These are phyloP conservation scores for Pleurotus tuoliensis DNA, from an alignment of 768 basidiomycete genomes.

Conservation along the genomic window DNA sequence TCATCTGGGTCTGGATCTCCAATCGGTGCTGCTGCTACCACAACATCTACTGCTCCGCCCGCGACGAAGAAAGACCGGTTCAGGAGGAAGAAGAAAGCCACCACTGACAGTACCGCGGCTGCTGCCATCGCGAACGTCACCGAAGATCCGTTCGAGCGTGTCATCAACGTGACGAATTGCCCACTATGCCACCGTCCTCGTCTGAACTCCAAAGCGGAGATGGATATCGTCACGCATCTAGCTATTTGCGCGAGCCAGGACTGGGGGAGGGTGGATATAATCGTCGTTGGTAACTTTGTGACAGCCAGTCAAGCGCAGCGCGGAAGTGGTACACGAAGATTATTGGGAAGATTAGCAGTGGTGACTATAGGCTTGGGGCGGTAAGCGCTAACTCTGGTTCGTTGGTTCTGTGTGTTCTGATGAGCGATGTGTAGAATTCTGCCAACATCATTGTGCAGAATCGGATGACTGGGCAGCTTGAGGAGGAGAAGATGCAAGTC, in stretches of 20 bases:
- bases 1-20: constrained; percentile 18
- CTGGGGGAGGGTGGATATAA: constrained; percentile 84
- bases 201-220: constrained; percentile 80
- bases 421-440: constrained; percentile 60
- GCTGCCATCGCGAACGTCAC: not conserved
- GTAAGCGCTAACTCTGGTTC: constrained; percentile 38
- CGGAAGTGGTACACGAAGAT: constrained; percentile 96
- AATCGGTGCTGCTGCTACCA: not conserved
- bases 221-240: constrained; percentile 94
- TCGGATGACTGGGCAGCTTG: constrained; percentile 82
- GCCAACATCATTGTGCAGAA: constrained; percentile 99
- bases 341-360: constrained; percentile 79
- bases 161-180: constrained; percentile 94
- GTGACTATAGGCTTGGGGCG: constrained; percentile 87
- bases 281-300: constrained; percentile 92
- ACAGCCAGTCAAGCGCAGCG: constrained; percentile 90
- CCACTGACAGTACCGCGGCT: not conserved
- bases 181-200: constrained; percentile 90
- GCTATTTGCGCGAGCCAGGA: constrained; percentile 93
- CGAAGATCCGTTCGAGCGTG: constrained; percentile 60
- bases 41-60: not conserved
- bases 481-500: constrained; percentile 97
- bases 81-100: constrained; percentile 15
- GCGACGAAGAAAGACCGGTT: constrained; percentile 18
- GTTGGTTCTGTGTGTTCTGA: not conserved